Percentiles rank a stretch among this genome's conserved stretches.
Evolutionary conservation across 2,329 filamentous ascomycete genomes (phyloP).

Genomic region (Paracoccidioides lutzii): DNA sequence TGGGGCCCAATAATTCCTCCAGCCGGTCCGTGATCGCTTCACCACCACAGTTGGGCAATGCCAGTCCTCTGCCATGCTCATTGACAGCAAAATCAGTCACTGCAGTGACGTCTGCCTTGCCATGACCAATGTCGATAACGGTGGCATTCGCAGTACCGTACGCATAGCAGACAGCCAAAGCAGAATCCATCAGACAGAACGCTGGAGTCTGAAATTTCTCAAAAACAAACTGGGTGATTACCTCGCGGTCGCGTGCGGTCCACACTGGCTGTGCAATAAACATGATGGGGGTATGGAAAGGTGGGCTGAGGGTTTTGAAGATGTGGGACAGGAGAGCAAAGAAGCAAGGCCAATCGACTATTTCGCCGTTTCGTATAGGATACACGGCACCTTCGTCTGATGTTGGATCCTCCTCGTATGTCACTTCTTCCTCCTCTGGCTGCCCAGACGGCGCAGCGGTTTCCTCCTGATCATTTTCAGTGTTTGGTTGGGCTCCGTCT

Average conservation of each 20-base stretch:
- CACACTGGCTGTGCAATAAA: conserved; percentile 82
- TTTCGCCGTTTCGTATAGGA: conserved; percentile 67
- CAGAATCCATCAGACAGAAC: conserved; percentile 80
- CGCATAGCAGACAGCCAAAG: conserved; percentile 64
- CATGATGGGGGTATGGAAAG: conserved; percentile 87
- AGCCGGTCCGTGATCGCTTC: conserved; percentile 72
- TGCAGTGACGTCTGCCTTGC: conserved; percentile 87
- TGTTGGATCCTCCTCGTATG: conserved; percentile 80
- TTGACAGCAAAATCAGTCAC: conserved; percentile 71
- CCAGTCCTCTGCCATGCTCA: conserved; percentile 49
- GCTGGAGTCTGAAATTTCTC: conserved; percentile 94
- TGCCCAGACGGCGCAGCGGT: conserved; percentile 16
- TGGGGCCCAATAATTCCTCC: conserved; percentile 48
- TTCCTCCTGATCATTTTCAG: conserved; percentile 13
- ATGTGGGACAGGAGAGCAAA: conserved; percentile 87
- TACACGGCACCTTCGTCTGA: conserved; percentile 82
- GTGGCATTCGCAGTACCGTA: conserved; percentile 75
- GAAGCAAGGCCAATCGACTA: conserved; percentile 85
- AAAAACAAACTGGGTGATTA: conserved; percentile 85
- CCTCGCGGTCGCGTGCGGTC: conserved; percentile 77
- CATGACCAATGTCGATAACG: conserved; percentile 78
- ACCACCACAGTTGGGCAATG: conserved; percentile 61
- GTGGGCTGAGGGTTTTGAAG: conserved; percentile 75
- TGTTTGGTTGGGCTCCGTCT: conserved; percentile 15
- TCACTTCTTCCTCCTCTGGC: conserved; percentile 34